Evolutionary conservation across 768 basidiomycete genomes (phyloP).

Genomic region (Jaapia argillacea): DNA sequence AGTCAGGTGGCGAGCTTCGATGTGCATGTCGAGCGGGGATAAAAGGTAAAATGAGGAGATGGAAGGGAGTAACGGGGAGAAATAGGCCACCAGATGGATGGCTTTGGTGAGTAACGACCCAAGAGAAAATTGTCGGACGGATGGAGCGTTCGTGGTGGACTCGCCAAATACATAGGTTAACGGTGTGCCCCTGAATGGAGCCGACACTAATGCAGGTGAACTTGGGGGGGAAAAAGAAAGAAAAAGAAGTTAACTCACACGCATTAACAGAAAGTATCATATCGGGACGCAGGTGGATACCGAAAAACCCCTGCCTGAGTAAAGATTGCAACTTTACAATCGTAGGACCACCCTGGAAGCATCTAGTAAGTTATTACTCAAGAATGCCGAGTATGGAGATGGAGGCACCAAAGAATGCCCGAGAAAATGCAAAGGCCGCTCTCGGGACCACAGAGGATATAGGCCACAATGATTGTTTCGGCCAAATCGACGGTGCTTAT

Average conservation of each 20-base stretch:
- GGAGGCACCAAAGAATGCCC: conserved; percentile 36
- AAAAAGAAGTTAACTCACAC: conserved; percentile 23
- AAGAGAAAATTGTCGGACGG: conserved; percentile 29
- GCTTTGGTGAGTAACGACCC: conserved; percentile 27
- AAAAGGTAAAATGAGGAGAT: conserved; percentile 1
- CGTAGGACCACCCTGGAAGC: conserved; percentile 34
- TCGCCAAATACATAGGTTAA: conserved; percentile 36
- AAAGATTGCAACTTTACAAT: conserved; percentile 36
- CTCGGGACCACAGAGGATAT: conserved; percentile 36
- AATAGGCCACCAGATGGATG: conserved; percentile 32
- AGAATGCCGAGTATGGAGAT: background rate
- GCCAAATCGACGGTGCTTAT: conserved; percentile 32
- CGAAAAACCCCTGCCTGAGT: conserved; percentile 31
- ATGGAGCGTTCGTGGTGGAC: conserved; percentile 27
- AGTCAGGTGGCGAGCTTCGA: conserved; percentile 30
- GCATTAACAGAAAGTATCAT: conserved; percentile 38
- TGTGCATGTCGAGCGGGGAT: conserved; percentile 26
- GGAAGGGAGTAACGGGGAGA: conserved; percentile 30
- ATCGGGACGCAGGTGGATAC: conserved; percentile 23
- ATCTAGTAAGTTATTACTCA: background rate
- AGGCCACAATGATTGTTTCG: conserved; percentile 27
- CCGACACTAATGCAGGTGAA: too few relatives aligned
- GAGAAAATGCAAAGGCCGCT: conserved; percentile 35
- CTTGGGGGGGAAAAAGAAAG: too few relatives aligned
- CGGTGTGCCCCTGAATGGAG: conserved; percentile 39